These are phyloP conservation scores for Pichia manshurica DNA, from an alignment of 805 yeast species.

Conservation along the genomic window DNA sequence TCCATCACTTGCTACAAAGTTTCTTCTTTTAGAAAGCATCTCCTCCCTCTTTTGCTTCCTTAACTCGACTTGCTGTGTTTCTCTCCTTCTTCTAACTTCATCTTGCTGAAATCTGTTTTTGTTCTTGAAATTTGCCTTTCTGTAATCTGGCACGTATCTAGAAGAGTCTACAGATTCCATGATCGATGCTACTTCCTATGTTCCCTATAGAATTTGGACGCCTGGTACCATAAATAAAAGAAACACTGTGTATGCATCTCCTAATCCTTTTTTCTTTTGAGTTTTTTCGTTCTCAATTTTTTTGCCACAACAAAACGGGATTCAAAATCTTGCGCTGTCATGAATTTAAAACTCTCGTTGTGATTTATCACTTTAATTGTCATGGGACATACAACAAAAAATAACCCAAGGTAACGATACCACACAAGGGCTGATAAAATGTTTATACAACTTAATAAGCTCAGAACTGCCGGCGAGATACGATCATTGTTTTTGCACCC, in stretches of 20 bases:
- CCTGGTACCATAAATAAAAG: no score
- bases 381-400: no score
- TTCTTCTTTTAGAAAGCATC: slow-evolving; percentile 88
- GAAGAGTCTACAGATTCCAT: slow-evolving; percentile 73
- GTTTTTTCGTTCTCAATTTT: neutral
- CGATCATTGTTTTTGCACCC: no score
- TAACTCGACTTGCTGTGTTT: slow-evolving; percentile 92
- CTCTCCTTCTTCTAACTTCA: slow-evolving; percentile 96
- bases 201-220: no score
- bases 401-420: no score
- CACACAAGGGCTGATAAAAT: no score
- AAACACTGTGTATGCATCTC: neutral
- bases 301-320: neutral
- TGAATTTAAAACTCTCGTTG: neutral
- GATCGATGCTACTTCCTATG: neutral
- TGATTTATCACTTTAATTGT: no score
- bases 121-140: slow-evolving; percentile 94
- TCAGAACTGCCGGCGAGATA: no score
- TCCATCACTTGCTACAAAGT: slow-evolving; percentile 39
- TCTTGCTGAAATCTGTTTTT: slow-evolving; percentile 91
- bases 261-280: neutral
- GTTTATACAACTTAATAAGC: no score
- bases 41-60: slow-evolving; percentile 97
- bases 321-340: neutral
- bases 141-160: slow-evolving; percentile 93